Evolutionary conservation across 495 filamentous ascomycete species (phyloP), one percentile per base, ranked within the genome.

Genomic region (Neurospora sp.): DNA sequence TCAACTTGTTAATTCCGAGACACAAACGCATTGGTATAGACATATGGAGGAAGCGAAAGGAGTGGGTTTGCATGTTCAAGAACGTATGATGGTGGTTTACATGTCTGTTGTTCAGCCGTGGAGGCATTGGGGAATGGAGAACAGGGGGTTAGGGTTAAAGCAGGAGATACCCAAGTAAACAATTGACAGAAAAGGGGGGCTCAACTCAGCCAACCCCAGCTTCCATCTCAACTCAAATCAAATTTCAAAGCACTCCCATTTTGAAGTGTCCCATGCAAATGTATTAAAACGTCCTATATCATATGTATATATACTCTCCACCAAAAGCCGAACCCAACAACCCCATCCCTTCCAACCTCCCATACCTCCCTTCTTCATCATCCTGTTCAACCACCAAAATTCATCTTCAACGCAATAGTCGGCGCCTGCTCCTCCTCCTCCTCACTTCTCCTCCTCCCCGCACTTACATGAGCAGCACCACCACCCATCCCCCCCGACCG

Each of bases 391-490:
- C 80, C 80, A 4, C 87, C 87, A 88, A 99, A 98, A 79, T 97
- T 87, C 92, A 98, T 94, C 86, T 95, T 93, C 81, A 99, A 79
- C 71, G 93, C 93, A 87, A 99, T 99, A 74, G 84, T 97, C 16
- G 96, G 96, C 82, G 90, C 89, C 74, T 85, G 88, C 41, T 86
- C 86, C 60, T 82, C 86, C 11, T 70, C 82, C 31, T 82, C 39
- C 78, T 80, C 35, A 79, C 84, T 39, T 74, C 80, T 72, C 75
- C 73, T 78, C 75, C 78, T 41, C 70, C 70, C 46, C 23, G 6
- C 80, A 5, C 71, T 70, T 20, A 11, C 46, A 54, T 11, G 9
- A 0, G 5, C 40, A 23, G 20, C 54, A 38, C 27, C 42, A n/a
- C 70, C 35, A 8, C 62, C 77, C 41, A 75, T 76, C 76, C 83